phyloP scores from a whole-genome alignment of 257 asterid genomes.

The Vinca minor region DNA sequence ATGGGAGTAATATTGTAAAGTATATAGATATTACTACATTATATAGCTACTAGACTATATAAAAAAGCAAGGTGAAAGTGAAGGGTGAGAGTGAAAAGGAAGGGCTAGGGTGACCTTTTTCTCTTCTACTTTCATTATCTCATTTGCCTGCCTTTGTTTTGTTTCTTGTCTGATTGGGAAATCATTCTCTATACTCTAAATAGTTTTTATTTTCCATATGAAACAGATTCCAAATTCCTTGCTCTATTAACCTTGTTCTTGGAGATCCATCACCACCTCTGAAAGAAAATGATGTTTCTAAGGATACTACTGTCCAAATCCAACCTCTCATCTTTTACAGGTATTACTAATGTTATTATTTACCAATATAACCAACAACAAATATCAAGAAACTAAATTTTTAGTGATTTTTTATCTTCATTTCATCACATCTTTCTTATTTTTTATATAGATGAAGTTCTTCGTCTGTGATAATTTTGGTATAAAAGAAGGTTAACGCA shows the following conservation, averaged over 20 bases:
- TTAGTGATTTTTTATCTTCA: background rate
- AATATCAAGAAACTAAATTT: conserved; percentile 7
- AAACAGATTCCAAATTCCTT: conserved; percentile 18
- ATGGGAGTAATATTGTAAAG: too few species aligned
- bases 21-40: too few species aligned
- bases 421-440: background rate
- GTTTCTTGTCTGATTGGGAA: conserved; percentile 35
- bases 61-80: conserved; percentile 54
- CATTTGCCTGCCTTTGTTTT: conserved; percentile 31
- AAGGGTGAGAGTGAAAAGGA: conserved; percentile 41
- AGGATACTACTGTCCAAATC: conserved; percentile 17
- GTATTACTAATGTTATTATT: background rate
- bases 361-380: background rate
- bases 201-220: conserved; percentile 11
- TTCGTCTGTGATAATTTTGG: background rate
- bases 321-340: conserved; percentile 17
- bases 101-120: conserved; percentile 40
- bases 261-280: conserved; percentile 8
- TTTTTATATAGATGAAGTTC: background rate
- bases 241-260: background rate
- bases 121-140: conserved; percentile 49
- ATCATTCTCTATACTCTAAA: conserved; percentile 14
- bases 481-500: too few species aligned
- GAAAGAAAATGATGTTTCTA: conserved; percentile 31
- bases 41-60: background rate